These are phyloP conservation scores for Russula abietina DNA, from an alignment of 768 basidiomycete species.

Conservation along the genomic window DNA sequence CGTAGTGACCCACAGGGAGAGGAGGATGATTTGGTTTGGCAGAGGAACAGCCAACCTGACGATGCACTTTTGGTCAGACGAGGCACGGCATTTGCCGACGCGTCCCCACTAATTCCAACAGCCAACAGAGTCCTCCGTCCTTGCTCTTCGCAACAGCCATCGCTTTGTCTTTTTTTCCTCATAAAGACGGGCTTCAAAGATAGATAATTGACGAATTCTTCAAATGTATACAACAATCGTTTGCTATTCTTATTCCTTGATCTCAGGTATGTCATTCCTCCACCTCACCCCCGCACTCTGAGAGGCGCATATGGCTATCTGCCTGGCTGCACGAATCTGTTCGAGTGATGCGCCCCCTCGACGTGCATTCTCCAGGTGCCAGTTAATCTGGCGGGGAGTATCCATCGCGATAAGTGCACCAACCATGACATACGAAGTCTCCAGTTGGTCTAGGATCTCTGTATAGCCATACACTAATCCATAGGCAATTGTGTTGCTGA, in stretches of 20 bases:
- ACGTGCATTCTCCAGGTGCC: slow-evolving; percentile 56
- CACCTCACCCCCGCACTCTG: slow-evolving; percentile 45
- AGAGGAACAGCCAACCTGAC: slow-evolving; percentile 19
- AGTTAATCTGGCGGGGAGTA: slow-evolving; percentile 56
- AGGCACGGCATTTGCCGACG: slow-evolving; percentile 15
- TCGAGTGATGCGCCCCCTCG: slow-evolving; percentile 49
- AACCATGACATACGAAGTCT: slow-evolving; percentile 57
- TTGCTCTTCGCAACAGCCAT: not conserved
- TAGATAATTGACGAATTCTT: not conserved
- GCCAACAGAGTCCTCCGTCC: not conserved
- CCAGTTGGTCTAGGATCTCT: slow-evolving; percentile 42
- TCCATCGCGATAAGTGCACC: slow-evolving; percentile 56
- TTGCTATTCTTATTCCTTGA: slow-evolving; percentile 10
- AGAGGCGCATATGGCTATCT: slow-evolving; percentile 49
- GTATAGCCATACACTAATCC: slow-evolving; percentile 49
- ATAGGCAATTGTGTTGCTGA: slow-evolving; percentile 48
- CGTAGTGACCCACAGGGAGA: slow-evolving; percentile 24
- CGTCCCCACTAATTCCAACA: no score
- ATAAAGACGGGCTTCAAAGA: not conserved
- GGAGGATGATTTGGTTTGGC: slow-evolving; percentile 7
- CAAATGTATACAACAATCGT: not conserved
- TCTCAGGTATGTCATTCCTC: slow-evolving; percentile 48
- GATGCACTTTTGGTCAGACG: slow-evolving; percentile 6
- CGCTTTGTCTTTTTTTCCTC: not conserved
- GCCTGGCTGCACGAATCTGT: slow-evolving; percentile 48